Evolutionary conservation across 163 green algal genomes (phyloP).

Genomic region (Volvox carteri): DNA sequence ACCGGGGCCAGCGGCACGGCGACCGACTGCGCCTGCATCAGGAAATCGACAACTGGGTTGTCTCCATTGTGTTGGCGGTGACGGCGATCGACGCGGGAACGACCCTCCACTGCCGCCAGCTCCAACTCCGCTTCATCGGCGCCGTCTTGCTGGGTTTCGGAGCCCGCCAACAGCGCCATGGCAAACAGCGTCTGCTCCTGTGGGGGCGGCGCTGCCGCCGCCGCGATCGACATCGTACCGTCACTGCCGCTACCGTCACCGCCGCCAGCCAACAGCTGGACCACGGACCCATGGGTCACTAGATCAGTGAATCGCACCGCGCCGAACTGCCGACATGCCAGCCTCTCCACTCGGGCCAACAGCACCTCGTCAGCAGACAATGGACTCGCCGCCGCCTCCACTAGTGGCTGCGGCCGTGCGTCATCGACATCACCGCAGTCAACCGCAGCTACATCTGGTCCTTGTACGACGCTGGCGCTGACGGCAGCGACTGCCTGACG

Average conservation of each 20-base stretch:
- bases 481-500: neutral
- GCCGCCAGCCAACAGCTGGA: neutral
- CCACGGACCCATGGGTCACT: constrained; percentile 22
- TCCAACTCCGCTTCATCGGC: neutral
- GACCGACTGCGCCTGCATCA: neutral
- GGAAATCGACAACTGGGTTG: no score
- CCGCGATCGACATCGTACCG: neutral
- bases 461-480: neutral
- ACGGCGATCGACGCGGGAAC: no score
- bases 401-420: neutral
- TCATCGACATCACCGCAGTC: neutral
- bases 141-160: neutral
- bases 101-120: no score
- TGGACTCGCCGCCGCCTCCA: neutral
- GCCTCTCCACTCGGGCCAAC: neutral
- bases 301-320: neutral
- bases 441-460: neutral
- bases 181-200: neutral
- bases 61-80: no score
- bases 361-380: neutral
- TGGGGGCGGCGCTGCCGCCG: no score
- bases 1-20: neutral
- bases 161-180: neutral
- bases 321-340: constrained; percentile 36
- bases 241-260: neutral